A percentile compares a stretch with the other conserved stretches of the same genome.
Conservation (phyloP, 768 basidiomycete genomes). For the Xerocomus brunneocitrinus region DNA sequence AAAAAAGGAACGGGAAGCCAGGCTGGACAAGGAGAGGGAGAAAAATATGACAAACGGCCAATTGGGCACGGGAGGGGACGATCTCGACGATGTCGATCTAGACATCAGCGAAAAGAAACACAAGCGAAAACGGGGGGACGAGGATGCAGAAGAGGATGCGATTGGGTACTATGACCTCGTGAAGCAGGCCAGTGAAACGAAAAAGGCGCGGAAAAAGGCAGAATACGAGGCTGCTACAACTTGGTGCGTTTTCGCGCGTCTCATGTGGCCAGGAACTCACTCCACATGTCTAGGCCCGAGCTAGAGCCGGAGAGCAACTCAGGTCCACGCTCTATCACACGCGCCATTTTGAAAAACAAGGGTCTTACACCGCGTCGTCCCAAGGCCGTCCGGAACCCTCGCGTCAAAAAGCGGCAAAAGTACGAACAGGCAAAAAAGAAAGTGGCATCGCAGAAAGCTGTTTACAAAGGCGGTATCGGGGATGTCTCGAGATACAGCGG, state of each 20-base stretch:
- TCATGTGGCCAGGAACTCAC: constrained; percentile 5
- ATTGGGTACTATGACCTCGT: constrained; percentile 92
- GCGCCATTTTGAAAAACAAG: constrained; percentile 89
- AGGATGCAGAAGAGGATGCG: constrained; percentile 41
- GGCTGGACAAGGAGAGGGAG: constrained; percentile 45
- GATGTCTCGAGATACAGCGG: constrained; percentile 79
- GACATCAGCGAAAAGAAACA: constrained; percentile 35
- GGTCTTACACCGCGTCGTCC: constrained; percentile 88
- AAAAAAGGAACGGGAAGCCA: constrained; percentile 56
- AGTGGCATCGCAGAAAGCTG: constrained; percentile 80
- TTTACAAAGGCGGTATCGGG: constrained; percentile 85
- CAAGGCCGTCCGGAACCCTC: constrained; percentile 90
- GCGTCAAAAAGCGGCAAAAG: constrained; percentile 92
- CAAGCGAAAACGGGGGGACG: constrained; percentile 39
- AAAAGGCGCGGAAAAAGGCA: constrained; percentile 74
- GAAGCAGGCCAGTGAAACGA: constrained; percentile 63
- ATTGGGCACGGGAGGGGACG: constrained; percentile 54
- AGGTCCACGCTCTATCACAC: constrained; percentile 85
- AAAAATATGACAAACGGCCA: constrained; percentile 29
- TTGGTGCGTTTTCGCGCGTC: constrained; percentile 41
- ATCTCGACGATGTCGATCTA: constrained; percentile 57
- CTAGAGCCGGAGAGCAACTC: constrained; percentile 36
- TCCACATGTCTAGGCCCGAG: constrained; percentile 24
- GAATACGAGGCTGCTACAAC: constrained; percentile 68
- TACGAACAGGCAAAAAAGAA: constrained; percentile 96